Conservation (phyloP, 176 grass and related monocot species). For the Themeda triandra region DNA sequence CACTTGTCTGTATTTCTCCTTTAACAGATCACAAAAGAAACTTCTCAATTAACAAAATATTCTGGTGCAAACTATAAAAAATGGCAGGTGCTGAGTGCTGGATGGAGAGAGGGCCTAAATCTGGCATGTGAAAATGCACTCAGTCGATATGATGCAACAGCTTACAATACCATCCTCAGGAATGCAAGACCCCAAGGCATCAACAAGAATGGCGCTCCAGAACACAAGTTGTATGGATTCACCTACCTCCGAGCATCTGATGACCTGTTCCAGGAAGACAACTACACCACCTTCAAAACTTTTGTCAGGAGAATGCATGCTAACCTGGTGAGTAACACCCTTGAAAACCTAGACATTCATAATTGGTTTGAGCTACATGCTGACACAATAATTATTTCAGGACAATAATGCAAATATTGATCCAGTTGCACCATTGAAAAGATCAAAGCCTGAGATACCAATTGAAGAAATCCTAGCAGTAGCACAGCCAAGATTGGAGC, state of each 20-base stretch:
- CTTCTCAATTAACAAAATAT: not conserved
- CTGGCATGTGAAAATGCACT: slow-evolving; percentile 83
- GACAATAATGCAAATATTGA: slow-evolving; percentile 40
- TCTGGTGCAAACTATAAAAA: not conserved
- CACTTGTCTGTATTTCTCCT: not conserved
- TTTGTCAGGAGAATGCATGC: slow-evolving; percentile 96
- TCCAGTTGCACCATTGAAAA: slow-evolving; percentile 41
- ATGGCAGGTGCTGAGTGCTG: slow-evolving; percentile 72
- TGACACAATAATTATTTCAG: slow-evolving; percentile 25
- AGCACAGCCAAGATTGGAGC: slow-evolving; percentile 45
- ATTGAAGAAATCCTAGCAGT: slow-evolving; percentile 46
- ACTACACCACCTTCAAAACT: slow-evolving; percentile 66
- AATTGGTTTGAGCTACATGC: not conserved
- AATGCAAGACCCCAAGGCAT: slow-evolving; percentile 70
- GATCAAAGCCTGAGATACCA: slow-evolving; percentile 54
- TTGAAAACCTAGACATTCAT: not conserved
- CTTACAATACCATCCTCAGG: slow-evolving; percentile 80
- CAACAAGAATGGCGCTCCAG: slow-evolving; percentile 47
- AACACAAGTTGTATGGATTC: slow-evolving; percentile 60
- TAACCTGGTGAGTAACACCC: slow-evolving; percentile 53
- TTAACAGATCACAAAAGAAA: not conserved
- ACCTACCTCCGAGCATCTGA: slow-evolving; percentile 81
- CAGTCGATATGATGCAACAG: slow-evolving; percentile 63
- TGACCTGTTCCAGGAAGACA: slow-evolving; percentile 56
- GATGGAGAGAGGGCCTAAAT: slow-evolving; percentile 81